Evolutionary conservation across 441 rosid species (phyloP), one percentile per base, ranked within the genome.

Genomic region (Hura crepitans): DNA sequence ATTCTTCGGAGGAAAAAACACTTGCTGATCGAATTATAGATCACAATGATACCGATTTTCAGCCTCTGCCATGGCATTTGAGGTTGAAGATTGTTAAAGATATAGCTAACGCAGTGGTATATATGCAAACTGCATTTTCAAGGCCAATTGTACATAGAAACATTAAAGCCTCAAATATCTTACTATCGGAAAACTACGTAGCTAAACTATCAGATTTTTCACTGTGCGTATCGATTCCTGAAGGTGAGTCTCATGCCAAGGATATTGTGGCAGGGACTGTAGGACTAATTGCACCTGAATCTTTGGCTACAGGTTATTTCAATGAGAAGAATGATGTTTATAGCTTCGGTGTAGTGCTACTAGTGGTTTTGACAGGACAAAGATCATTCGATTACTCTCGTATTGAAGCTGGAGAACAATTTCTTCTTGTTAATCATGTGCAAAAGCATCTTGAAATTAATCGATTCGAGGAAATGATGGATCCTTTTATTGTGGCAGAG

Each of bases 61-160:
- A 2, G 23, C 47, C 58, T 33, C 30, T 56, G 17, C n/a, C 51
- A 27, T 70, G 68, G 72, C 65, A 51, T 47, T 35, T 2, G 0
- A 66, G 75, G 62, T 8, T 56, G 22, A 78, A 71, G 28, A 65
- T 74, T 18, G 18, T 56, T 65, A 72, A 74, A 25, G 35, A 62
- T 27, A 62, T 81, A 7, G 85, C 82, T 0, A 68, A 62, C 45
- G 72, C 66, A 0, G 58, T 85, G 51, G 63, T 78, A 18, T 81
- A 80, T 68, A 82, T 82, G 4, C 89, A 83, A 66, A 72, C 68
- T 30, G 80, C 79, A 31, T 79, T 85, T 27, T 45, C 80, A 2
- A 75, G 62, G 39, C 83, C 81, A 2, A 51, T 85, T 43, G 28
- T 86, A 30, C 82, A 78, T 20, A n/a, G 64, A 11, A 20, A 45